Evolutionary conservation across 768 basidiomycete genomes (phyloP).

Genomic region (Harrya chromipes): DNA sequence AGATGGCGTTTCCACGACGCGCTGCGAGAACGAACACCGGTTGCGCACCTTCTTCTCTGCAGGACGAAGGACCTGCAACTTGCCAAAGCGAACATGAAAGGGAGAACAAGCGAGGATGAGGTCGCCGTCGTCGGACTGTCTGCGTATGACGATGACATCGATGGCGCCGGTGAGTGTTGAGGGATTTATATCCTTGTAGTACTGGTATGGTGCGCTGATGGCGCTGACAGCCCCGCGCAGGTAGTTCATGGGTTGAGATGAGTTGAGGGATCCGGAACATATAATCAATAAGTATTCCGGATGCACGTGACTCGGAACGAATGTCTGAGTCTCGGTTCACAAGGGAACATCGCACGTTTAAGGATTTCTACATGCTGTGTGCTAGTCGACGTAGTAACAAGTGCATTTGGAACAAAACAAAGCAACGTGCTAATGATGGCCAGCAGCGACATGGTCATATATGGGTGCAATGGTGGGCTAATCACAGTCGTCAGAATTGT

Average conservation of each 20-base stretch:
- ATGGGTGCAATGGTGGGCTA: slow-evolving; percentile 63
- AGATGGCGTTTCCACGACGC: neutral
- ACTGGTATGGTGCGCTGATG: slow-evolving; percentile 83
- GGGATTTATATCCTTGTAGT: slow-evolving; percentile 94
- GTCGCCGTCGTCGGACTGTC: slow-evolving; percentile 58
- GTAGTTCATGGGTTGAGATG: slow-evolving; percentile 65
- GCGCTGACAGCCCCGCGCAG: slow-evolving; percentile 82
- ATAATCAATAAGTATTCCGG: neutral
- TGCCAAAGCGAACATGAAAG: slow-evolving; percentile 97
- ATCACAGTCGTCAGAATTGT: slow-evolving; percentile 5
- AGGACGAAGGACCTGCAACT: slow-evolving; percentile 92
- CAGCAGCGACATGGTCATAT: slow-evolving; percentile 55
- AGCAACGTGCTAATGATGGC: slow-evolving; percentile 24
- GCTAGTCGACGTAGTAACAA: neutral
- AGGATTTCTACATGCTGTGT: no score
- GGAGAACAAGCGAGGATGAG: slow-evolving; percentile 85
- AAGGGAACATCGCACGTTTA: no score
- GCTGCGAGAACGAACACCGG: neutral
- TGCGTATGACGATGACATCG: slow-evolving; percentile 94
- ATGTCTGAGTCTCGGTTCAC: neutral
- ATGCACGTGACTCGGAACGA: slow-evolving; percentile 17
- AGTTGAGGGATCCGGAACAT: neutral
- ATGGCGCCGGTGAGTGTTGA: slow-evolving; percentile 97
- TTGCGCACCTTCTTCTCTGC: slow-evolving; percentile 82
- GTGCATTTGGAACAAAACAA: neutral